Evolutionary conservation across 202 grass and related monocot genomes (phyloP), one percentile per base, ranked within the genome.

Genomic region (Schoenoplectus triqueter): DNA sequence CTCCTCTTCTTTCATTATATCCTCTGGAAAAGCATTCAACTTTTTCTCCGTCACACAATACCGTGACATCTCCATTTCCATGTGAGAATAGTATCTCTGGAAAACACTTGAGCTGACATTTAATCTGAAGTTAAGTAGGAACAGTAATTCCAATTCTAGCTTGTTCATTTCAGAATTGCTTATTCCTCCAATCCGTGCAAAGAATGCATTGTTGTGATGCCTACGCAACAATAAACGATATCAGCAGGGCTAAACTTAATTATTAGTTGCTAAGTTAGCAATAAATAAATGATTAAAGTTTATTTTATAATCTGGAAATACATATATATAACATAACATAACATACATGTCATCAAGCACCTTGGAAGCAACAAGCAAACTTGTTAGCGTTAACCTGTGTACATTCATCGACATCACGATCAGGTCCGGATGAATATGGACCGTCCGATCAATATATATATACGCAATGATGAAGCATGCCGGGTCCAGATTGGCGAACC

Each of bases 191-290:
- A 98, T 92, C 10, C 92, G 80, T 78, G 96, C 93, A 68, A 99
- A 99, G 91, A 99, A 99, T 57, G 93, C 96, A 84, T 98, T 98
- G 89, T 88, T 89, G 83, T 92, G 95, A 83, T 98, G 95, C 81
- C 95, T 98, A 89, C 39, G 21, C 3, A 87, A 64, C 6, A 54
- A 73, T 4, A 80, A 70, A 22, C 13, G 7, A 61, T 56, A 68
- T 59, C 3, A 47, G 6, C 7, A 73, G 15, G 42, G 10, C 2
- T 51, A 22, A 52, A 4, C 46, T 49, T 21, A 10, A 13, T 59
- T 59, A 59, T 59, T 51, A 17, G n/a, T 1, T 9, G 68, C 42
- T 17, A 47, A 70, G 2, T 73, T 18, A 21, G 6, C 51, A 69
- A 44, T 57, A 41, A 49, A 19, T 21, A 62, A 57, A 67, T 46